These are phyloP conservation scores for Suillus paluster DNA, from an alignment of 768 basidiomycete species.

Conservation along the genomic window DNA sequence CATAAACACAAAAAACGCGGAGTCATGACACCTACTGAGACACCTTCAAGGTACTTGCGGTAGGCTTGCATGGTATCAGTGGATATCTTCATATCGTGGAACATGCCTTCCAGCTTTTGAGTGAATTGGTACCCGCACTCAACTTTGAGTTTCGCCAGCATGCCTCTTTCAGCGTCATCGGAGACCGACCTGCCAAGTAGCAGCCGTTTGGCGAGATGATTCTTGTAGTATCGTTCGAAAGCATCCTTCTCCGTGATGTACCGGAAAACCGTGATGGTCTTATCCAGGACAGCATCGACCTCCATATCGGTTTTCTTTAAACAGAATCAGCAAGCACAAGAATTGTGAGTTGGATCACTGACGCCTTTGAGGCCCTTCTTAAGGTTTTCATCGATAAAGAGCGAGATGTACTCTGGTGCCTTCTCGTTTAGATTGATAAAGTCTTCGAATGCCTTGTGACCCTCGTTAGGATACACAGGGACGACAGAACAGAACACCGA, in stretches of 20 bases:
- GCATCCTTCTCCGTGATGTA: constrained; percentile 95
- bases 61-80: constrained; percentile 81
- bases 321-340: constrained; percentile 3
- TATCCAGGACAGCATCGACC: constrained; percentile 88
- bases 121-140: constrained; percentile 98
- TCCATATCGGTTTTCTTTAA: constrained; percentile 92
- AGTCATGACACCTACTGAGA: constrained; percentile 50
- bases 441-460: constrained; percentile 80
- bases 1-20: constrained; percentile 9
- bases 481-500: constrained; percentile 35
- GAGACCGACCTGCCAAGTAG: constrained; percentile 87
- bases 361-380: constrained; percentile 95
- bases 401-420: constrained; percentile 91
- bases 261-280: constrained; percentile 95
- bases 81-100: constrained; percentile 93
- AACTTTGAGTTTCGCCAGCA: constrained; percentile 96
- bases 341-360: constrained; percentile 34
- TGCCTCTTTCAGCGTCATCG: constrained; percentile 96
- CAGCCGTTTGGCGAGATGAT: constrained; percentile 91
- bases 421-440: constrained; percentile 90
- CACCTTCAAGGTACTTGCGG: constrained; percentile 59
- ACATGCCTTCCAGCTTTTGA: constrained; percentile 98
- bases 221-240: constrained; percentile 98
- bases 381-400: constrained; percentile 96
- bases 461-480: constrained; percentile 8